Base-by-base conservation (phyloP, 495 filamentous ascomycete genomes). In the Aspergillus egyptiacus region DNA sequence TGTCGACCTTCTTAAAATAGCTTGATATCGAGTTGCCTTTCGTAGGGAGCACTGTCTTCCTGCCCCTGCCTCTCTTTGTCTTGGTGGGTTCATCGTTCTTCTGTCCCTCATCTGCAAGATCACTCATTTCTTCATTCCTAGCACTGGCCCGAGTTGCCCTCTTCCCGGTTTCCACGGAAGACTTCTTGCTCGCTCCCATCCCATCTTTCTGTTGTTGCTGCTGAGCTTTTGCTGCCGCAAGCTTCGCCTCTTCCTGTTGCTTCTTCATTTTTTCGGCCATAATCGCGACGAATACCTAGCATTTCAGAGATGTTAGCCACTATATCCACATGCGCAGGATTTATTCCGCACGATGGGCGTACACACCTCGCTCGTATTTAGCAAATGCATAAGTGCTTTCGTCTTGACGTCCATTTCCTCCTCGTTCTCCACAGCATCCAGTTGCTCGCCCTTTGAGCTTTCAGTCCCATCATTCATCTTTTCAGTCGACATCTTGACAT, bases 251-350 rank as follows among this genome's bases (percentile, higher is more conserved):
- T 27, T 81, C 78, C 57, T 82, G 76, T 46, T 81, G 78, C 37
- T 79, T 73, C 48, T 79, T 75, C 75, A 82, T 82, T 49, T 82
- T 81, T 25, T 76, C 68, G 15, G 80, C 69, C 78, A 82, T 81
- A 43, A 82, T 81, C 1, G 72, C 51, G 44, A 72, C 69, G 43
- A 72, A 74, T 1, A 72, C 67, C 71, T 74, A 50, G n/a, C n/a
- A n/a, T n/a, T n/a, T n/a, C n/a, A n/a, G n/a, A n/a, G n/a, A n/a
- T n/a, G n/a, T n/a, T n/a, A n/a, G n/a, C n/a, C n/a, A n/a, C n/a
- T n/a, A n/a, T n/a, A n/a, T n/a, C n/a, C n/a, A n/a, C n/a, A n/a
- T n/a, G n/a, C n/a, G n/a, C n/a, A n/a, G n/a, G n/a, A n/a, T n/a
- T n/a, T n/a, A n/a, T n/a, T n/a, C 28, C 62, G 52, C 23, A 15